phyloP scores from a whole-genome alignment of 2,329 filamentous ascomycete species.

The Dactylonectria estremocensis region DNA sequence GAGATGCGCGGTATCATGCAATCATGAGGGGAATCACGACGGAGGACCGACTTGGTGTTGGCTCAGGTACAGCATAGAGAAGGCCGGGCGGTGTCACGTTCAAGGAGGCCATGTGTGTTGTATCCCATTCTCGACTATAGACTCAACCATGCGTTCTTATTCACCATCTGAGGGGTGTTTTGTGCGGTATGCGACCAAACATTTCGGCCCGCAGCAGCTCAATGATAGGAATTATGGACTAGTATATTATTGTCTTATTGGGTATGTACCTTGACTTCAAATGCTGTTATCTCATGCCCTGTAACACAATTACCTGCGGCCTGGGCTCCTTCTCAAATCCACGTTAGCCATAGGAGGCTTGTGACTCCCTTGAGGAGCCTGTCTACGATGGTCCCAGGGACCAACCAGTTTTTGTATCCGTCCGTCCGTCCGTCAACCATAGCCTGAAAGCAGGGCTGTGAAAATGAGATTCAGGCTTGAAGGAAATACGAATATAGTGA shows the following conservation, averaged over 20 bases:
- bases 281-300: not conserved
- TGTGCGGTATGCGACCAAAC: too few relatives aligned
- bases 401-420: not conserved
- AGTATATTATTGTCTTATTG: too few relatives aligned
- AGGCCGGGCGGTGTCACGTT: not conserved
- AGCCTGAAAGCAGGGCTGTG: not conserved
- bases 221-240: not conserved
- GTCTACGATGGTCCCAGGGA: not conserved
- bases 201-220: not conserved
- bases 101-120: not conserved
- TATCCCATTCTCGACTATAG: not conserved
- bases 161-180: not conserved
- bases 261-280: not conserved
- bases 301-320: not conserved
- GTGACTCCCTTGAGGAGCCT: not conserved
- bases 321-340: not conserved
- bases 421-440: not conserved
- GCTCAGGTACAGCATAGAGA: slow-evolving; percentile 8
- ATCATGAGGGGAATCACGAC: slow-evolving; percentile 12
- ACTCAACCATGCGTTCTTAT: not conserved
- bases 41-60: slow-evolving; percentile 15
- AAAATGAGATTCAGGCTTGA: not conserved
- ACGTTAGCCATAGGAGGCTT: not conserved
- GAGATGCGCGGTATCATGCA: not conserved
- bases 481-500: not conserved